phyloP scores from a whole-genome alignment of 2,329 filamentous ascomycete species.

The Aurifilum marmelostoma region DNA sequence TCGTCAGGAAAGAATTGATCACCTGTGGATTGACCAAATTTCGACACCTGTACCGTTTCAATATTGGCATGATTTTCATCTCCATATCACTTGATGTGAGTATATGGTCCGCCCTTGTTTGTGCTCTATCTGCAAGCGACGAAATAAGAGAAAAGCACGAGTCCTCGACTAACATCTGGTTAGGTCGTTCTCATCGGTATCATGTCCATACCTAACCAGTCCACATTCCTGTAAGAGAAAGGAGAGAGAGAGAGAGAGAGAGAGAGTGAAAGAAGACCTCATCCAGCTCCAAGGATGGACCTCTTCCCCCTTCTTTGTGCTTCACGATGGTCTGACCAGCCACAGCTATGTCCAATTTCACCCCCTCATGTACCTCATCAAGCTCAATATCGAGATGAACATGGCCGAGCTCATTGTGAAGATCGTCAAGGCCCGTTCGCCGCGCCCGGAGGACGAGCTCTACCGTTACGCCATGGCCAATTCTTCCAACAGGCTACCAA shows the following conservation, averaged over 20 bases:
- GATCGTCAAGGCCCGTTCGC: constrained; percentile 34
- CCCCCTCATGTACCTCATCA: constrained; percentile 50
- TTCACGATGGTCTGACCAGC: background rate
- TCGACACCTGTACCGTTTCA: constrained; percentile 48
- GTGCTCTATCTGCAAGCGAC: too few relatives aligned
- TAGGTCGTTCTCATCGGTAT: constrained; percentile 44
- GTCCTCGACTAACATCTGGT: background rate
- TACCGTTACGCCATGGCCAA: background rate
- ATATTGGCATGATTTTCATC: constrained; percentile 48
- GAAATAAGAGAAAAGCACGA: too few relatives aligned
- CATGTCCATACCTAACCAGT: constrained; percentile 47
- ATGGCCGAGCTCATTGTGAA: constrained; percentile 54
- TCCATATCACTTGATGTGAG: constrained; percentile 48
- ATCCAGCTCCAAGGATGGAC: background rate
- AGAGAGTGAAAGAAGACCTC: too few relatives aligned
- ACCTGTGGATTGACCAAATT: constrained; percentile 51
- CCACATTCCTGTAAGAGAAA: constrained; percentile 42
- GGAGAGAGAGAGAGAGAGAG: too few relatives aligned
- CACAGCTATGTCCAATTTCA: constrained; percentile 51
- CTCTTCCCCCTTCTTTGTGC: background rate
- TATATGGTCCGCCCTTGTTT: background rate
- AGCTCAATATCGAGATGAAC: constrained; percentile 56
- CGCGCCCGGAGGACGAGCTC: background rate
- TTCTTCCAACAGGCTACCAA: background rate
- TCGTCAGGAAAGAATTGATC: constrained; percentile 48